Evolutionary conservation across 1,139 yeast species (phyloP).

Genomic region (Taphrina deformans): DNA sequence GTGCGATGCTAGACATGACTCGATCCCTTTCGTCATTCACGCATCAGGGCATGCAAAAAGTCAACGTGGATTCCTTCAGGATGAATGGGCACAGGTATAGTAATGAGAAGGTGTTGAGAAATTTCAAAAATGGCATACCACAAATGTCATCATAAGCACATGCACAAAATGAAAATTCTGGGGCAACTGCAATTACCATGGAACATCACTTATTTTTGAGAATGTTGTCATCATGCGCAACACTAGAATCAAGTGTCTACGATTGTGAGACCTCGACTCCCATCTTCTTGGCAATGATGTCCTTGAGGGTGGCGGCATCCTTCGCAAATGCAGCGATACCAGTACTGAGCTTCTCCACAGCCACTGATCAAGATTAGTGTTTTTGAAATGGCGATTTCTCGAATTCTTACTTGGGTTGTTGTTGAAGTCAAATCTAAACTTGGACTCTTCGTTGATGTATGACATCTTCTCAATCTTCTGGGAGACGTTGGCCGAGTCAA

Average conservation of each 20-base stretch:
- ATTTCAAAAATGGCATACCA: too few species aligned
- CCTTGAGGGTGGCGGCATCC: constrained; percentile 83
- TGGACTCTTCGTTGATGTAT: constrained; percentile 79
- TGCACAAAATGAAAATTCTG: too few species aligned
- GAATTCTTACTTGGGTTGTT: constrained; percentile 56
- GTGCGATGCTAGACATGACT: neutral
- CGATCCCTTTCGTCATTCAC: neutral
- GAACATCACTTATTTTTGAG: too few species aligned
- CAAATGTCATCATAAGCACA: too few species aligned
- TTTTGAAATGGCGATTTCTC: neutral
- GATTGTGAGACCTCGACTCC: constrained; percentile 13
- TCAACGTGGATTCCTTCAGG: neutral
- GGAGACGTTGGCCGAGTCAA: constrained; percentile 57
- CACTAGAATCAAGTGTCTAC: neutral
- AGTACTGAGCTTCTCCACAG: constrained; percentile 94
- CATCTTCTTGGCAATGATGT: constrained; percentile 73
- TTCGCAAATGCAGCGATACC: constrained; percentile 98
- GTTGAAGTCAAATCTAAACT: constrained; percentile 86
- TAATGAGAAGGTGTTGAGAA: neutral
- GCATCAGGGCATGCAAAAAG: neutral
- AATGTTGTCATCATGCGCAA: neutral
- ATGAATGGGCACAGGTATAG: neutral
- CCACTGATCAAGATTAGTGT: constrained; percentile 57
- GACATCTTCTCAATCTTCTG: constrained; percentile 68
- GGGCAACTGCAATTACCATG: too few species aligned